phyloP scores from a whole-genome alignment of 2,329 filamentous ascomycete species.

The Eurotiales sp. region DNA sequence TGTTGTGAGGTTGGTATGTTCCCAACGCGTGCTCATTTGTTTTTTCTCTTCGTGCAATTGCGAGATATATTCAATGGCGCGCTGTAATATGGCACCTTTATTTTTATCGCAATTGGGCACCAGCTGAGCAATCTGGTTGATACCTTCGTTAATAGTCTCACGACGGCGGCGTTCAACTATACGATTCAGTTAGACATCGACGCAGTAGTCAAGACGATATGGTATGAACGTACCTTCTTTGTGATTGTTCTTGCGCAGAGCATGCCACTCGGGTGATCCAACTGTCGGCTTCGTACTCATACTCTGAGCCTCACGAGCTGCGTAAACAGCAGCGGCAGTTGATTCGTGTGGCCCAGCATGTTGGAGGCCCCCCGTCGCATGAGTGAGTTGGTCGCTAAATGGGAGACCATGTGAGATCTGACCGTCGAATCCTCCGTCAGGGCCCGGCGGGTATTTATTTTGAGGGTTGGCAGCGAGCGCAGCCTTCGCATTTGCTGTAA shows the following conservation, averaged over 20 bases:
- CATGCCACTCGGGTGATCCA: constrained; percentile 98
- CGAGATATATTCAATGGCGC: constrained; percentile 89
- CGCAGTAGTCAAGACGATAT: neutral
- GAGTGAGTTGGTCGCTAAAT: constrained; percentile 40
- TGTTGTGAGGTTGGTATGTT: constrained; percentile 42
- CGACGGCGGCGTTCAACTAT: constrained; percentile 91
- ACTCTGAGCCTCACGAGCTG: constrained; percentile 50
- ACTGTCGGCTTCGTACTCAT: constrained; percentile 73
- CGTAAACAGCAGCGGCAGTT: constrained; percentile 57
- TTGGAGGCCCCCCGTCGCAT: constrained; percentile 16
- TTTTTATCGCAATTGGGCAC: constrained; percentile 98
- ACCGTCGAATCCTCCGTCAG: constrained; percentile 35
- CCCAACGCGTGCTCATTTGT: constrained; percentile 39
- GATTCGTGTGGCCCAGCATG: constrained; percentile 43
- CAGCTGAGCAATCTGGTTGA: constrained; percentile 96
- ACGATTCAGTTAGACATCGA: constrained; percentile 19
- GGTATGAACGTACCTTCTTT: constrained; percentile 77
- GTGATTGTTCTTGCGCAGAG: constrained; percentile 93
- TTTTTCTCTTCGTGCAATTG: constrained; percentile 60
- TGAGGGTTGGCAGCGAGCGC: constrained; percentile 44
- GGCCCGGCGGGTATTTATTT: constrained; percentile 44
- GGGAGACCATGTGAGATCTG: constrained; percentile 33
- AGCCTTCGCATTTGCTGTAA: constrained; percentile 42
- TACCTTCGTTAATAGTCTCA: constrained; percentile 98
- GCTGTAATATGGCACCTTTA: constrained; percentile 92